phyloP scores from a whole-genome alignment of 192 early-diverging fungal species.

The Jimgerdemannia lactiflua region DNA sequence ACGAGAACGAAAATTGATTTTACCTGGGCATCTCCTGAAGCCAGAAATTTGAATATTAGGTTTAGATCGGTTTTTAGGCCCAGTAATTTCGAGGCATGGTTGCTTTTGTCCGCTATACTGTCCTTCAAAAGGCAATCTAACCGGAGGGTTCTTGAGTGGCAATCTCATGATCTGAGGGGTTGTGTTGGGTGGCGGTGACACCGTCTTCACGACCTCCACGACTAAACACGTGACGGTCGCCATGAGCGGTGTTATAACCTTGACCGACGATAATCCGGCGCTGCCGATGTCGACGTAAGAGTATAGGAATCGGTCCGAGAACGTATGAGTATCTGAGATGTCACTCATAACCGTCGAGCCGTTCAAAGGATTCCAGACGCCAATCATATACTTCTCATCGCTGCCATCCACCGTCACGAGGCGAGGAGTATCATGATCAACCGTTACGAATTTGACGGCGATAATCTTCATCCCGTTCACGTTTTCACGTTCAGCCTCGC shows the following conservation, averaged over 20 bases:
- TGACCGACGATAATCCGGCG: not conserved
- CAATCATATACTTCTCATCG: not conserved
- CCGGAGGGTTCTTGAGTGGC: not conserved
- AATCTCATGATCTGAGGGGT: not conserved
- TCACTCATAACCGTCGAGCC: not conserved
- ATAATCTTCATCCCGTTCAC: not conserved
- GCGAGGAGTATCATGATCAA: not conserved
- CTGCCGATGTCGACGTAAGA: not conserved
- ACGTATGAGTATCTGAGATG: not conserved
- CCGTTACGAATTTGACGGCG: not conserved
- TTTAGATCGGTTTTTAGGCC: not conserved
- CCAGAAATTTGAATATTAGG: not conserved
- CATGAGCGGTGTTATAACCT: not conserved
- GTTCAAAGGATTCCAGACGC: not conserved
- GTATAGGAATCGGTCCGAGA: not conserved
- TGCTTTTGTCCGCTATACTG: not conserved
- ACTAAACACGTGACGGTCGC: not conserved
- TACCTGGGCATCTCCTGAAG: not conserved
- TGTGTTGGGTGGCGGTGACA: not conserved
- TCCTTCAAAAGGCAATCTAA: not conserved
- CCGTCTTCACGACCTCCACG: not conserved
- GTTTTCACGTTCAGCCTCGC: not conserved
- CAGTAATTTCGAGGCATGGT: not conserved
- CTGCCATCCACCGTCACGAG: not conserved
- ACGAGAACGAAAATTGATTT: not conserved